Conservation (phyloP, 2,329 filamentous ascomycete species). For the Sporothrix inflata region DNA sequence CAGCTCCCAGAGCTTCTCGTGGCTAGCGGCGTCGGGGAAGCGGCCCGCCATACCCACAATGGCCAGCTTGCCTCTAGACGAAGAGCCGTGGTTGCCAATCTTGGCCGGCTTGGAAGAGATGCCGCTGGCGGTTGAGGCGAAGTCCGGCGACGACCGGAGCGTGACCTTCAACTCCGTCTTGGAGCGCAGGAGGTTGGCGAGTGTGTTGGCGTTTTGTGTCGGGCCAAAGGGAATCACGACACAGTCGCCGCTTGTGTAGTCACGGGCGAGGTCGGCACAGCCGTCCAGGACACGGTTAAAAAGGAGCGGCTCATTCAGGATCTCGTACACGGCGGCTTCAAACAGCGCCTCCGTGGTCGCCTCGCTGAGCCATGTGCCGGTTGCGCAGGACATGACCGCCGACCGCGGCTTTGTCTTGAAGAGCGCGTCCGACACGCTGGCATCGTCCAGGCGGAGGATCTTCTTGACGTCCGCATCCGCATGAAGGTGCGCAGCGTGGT, state of each 20-base stretch:
- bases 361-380: slow-evolving; percentile 48
- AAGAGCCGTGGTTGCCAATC: slow-evolving; percentile 53
- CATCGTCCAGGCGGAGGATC: slow-evolving; percentile 51
- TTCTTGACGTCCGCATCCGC: slow-evolving; percentile 47
- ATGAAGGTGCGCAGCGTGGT: slow-evolving; percentile 60
- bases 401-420: slow-evolving; percentile 50
- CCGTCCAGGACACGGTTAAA: slow-evolving; percentile 55
- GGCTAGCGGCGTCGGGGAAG: slow-evolving; percentile 72
- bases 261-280: slow-evolving; percentile 49
- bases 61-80: slow-evolving; percentile 69
- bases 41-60: slow-evolving; percentile 83
- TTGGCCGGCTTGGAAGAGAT: slow-evolving; percentile 35
- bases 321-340: slow-evolving; percentile 50
- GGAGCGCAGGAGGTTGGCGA: slow-evolving; percentile 48
- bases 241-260: slow-evolving; percentile 46
- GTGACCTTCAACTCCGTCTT: slow-evolving; percentile 50
- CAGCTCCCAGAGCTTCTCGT: slow-evolving; percentile 75
- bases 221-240: slow-evolving; percentile 56
- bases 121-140: slow-evolving; percentile 41
- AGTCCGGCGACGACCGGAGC: slow-evolving; percentile 45
- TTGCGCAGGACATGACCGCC: slow-evolving; percentile 55
- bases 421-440: slow-evolving; percentile 45
- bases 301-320: slow-evolving; percentile 53
- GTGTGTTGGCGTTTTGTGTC: slow-evolving; percentile 52
- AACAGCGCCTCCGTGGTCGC: slow-evolving; percentile 49